phyloP scores from a whole-genome alignment of 2,329 filamentous ascomycete species.

The Xylaria sp. region DNA sequence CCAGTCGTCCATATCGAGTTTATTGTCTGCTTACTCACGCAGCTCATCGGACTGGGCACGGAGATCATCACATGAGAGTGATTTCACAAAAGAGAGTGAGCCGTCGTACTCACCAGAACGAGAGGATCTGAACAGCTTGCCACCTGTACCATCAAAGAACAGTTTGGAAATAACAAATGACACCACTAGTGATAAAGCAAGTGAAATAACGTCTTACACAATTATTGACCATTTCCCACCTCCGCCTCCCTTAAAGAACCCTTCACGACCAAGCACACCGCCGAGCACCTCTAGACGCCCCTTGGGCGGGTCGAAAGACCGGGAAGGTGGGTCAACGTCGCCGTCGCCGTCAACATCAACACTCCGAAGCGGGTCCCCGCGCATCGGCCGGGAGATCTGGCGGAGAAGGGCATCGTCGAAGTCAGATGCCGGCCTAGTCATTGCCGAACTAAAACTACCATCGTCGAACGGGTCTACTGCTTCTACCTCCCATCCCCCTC shows the following conservation, averaged over 20 bases:
- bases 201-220: constrained; percentile 39
- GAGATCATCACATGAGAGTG: constrained; percentile 55
- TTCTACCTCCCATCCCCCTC: constrained; percentile 40
- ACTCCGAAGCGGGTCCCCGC: constrained; percentile 43
- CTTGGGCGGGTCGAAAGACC: constrained; percentile 24
- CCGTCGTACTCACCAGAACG: constrained; percentile 51
- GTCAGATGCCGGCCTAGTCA: constrained; percentile 58
- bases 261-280: constrained; percentile 39
- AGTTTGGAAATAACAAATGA: constrained; percentile 45
- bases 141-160: constrained; percentile 40
- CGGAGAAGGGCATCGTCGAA: constrained; percentile 62
- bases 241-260: constrained; percentile 49
- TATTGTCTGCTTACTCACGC: constrained; percentile 66
- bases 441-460: constrained; percentile 62
- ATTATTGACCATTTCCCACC: constrained; percentile 47
- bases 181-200: constrained; percentile 41
- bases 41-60: constrained; percentile 59
- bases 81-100: constrained; percentile 53
- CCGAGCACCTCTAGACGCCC: constrained; percentile 41
- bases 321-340: constrained; percentile 29
- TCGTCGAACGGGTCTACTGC: constrained; percentile 63
- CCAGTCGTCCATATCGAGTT: constrained; percentile 63
- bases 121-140: constrained; percentile 41
- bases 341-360: constrained; percentile 42
- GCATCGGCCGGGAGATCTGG: constrained; percentile 56